phyloP scores from a whole-genome alignment of 2,329 filamentous ascomycete species.

The Phialocephala sp. region DNA sequence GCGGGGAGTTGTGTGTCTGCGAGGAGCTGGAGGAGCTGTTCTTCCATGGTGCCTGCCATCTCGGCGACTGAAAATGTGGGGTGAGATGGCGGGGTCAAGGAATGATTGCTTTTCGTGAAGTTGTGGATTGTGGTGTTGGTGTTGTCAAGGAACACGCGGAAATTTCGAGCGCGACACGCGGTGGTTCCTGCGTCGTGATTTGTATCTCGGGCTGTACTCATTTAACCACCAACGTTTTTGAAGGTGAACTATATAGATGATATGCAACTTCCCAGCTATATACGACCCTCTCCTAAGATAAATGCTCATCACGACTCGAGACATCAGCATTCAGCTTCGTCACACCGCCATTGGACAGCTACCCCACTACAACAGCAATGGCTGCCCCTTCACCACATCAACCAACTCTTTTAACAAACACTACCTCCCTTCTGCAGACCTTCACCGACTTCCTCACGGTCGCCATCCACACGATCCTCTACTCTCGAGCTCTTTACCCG shows the following conservation, averaged over 20 bases:
- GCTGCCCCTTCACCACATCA: slow-evolving; percentile 22
- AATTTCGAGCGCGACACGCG: slow-evolving; percentile 10
- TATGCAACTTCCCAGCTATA: not conserved
- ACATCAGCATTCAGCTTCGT: not conserved
- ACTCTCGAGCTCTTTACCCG: slow-evolving; percentile 70
- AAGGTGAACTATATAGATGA: not conserved
- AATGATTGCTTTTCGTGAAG: not conserved
- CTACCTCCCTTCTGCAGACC: slow-evolving; percentile 55
- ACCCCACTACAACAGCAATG: slow-evolving; percentile 7
- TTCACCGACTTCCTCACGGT: slow-evolving; percentile 72
- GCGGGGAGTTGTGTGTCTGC: slow-evolving; percentile 82
- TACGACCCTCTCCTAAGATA: not conserved
- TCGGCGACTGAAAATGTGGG: not conserved
- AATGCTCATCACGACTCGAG: not conserved
- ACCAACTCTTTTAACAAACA: slow-evolving; percentile 47
- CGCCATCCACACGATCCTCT: slow-evolving; percentile 73
- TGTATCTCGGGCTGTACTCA: not conserved
- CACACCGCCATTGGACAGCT: slow-evolving; percentile 5
- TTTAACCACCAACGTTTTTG: not conserved
- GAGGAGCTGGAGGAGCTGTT: slow-evolving; percentile 87
- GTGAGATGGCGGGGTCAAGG: slow-evolving; percentile 2
- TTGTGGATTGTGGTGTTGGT: not conserved
- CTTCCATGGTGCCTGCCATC: slow-evolving; percentile 71
- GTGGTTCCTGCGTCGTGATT: not conserved
- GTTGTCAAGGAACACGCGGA: not conserved